These are phyloP conservation scores for Penicillium paradoxum DNA, from an alignment of 495 filamentous ascomycete genomes.

Conservation along the genomic window DNA sequence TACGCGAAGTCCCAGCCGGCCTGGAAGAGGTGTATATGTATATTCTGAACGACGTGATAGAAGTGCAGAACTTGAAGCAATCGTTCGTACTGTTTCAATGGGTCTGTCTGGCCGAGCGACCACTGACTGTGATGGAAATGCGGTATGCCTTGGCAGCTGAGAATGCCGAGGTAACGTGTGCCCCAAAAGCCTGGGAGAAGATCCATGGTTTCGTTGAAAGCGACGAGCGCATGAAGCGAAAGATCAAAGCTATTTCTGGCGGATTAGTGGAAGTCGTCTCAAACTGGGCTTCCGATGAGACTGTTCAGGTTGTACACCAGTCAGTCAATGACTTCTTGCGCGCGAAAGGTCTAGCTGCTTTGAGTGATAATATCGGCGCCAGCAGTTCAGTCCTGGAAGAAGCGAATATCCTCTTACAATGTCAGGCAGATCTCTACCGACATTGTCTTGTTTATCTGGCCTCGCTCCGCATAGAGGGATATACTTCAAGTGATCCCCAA, in stretches of 20 bases:
- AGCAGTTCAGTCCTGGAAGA: not conserved
- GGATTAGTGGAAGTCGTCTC: slow-evolving; percentile 10
- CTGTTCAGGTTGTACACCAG: slow-evolving; percentile 15
- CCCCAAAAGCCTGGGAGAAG: slow-evolving; percentile 1
- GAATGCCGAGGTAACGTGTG: not conserved
- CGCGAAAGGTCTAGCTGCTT: slow-evolving; percentile 11
- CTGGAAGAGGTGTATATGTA: slow-evolving; percentile 9
- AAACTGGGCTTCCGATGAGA: not conserved
- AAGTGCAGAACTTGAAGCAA: not conserved
- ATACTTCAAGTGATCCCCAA: too few species aligned
- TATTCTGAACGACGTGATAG: slow-evolving; percentile 11
- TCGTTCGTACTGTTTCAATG: slow-evolving; percentile 14
- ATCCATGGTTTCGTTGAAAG: slow-evolving; percentile 4
- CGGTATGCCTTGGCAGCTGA: slow-evolving; percentile 10
- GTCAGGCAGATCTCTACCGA: slow-evolving; percentile 5
- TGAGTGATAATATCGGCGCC: slow-evolving; percentile 10
- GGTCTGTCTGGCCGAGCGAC: slow-evolving; percentile 14
- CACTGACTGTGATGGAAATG: slow-evolving; percentile 12
- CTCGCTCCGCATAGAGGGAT: not conserved
- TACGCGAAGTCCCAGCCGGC: slow-evolving; percentile 1
- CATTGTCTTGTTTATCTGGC: slow-evolving; percentile 9
- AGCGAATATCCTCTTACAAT: not conserved
- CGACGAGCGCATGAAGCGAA: slow-evolving; percentile 8
- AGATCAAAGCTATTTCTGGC: slow-evolving; percentile 10
- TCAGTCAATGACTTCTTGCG: slow-evolving; percentile 16